Percentiles rank a stretch among this genome's conserved stretches.
These are phyloP conservation scores for Heracleum sosnowskyi DNA, from an alignment of 129 eudicot species.

Conservation along the genomic window DNA sequence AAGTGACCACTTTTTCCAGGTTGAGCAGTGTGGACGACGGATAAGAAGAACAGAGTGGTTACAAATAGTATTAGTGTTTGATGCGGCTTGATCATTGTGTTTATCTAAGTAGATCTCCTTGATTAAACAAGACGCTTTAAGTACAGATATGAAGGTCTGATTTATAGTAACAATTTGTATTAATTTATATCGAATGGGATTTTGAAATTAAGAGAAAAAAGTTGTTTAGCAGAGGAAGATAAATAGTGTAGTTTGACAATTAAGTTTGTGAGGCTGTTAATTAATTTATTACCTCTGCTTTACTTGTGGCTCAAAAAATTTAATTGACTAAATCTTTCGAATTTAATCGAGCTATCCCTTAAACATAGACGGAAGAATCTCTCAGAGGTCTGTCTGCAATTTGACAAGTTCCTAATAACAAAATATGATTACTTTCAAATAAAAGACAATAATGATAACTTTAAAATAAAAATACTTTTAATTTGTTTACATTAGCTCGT, in stretches of 20 bases:
- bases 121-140: neutral
- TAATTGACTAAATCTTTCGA: neutral
- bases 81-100: conserved; percentile 19
- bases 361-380: neutral
- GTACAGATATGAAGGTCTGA: neutral
- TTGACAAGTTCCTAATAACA: conserved; percentile 7
- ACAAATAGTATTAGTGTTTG: conserved; percentile 10
- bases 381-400: neutral
- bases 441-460: too few species aligned
- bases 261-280: conserved; percentile 5
- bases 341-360: neutral
- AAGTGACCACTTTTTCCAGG: neutral
- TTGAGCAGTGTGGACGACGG: conserved; percentile 8
- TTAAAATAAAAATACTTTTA: too few species aligned
- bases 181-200: neutral
- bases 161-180: neutral
- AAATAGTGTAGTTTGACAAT: neutral
- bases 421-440: too few species aligned
- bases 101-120: neutral
- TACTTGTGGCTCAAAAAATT: neutral
- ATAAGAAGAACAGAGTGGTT: conserved; percentile 17
- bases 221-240: neutral
- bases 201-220: neutral
- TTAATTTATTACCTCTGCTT: neutral
- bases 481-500: too few species aligned